These are phyloP conservation scores for Fusarium acutatum DNA, from an alignment of 2,329 filamentous ascomycete genomes.

Conservation along the genomic window DNA sequence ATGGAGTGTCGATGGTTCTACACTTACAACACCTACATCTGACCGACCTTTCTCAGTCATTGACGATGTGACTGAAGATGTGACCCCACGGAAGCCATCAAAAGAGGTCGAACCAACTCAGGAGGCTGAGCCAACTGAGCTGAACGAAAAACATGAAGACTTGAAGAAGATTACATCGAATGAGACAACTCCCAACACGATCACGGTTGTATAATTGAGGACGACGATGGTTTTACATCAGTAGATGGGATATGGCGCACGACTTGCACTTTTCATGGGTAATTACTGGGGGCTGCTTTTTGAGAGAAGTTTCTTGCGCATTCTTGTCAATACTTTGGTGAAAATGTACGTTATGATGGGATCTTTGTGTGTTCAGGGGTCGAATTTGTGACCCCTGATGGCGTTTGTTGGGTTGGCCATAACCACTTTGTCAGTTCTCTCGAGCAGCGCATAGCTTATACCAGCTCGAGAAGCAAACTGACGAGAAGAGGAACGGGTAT, in stretches of 20 bases:
- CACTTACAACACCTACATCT: slow-evolving; percentile 51
- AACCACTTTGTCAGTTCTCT: slow-evolving; percentile 29
- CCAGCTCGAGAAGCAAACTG: slow-evolving; percentile 24
- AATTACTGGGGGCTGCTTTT: slow-evolving; percentile 28
- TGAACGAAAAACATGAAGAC: slow-evolving; percentile 36
- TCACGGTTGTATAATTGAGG: slow-evolving; percentile 40
- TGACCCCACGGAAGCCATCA: slow-evolving; percentile 43
- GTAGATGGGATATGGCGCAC: slow-evolving; percentile 35
- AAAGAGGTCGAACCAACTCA: slow-evolving; percentile 36
- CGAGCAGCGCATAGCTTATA: slow-evolving; percentile 37
- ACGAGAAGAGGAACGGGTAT: slow-evolving; percentile 21
- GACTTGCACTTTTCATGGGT: slow-evolving; percentile 31
- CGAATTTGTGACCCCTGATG: slow-evolving; percentile 5
- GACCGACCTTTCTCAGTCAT: slow-evolving; percentile 47
- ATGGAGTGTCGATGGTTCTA: slow-evolving; percentile 50
- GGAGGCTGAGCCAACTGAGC: slow-evolving; percentile 33
- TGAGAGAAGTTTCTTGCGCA: slow-evolving; percentile 30
- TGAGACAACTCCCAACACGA: slow-evolving; percentile 37
- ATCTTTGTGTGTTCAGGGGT: slow-evolving; percentile 22
- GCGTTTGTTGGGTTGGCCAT: slow-evolving; percentile 38
- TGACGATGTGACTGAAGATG: slow-evolving; percentile 44
- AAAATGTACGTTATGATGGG: slow-evolving; percentile 38
- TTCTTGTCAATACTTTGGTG: slow-evolving; percentile 43
- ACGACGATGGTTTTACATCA: slow-evolving; percentile 34
- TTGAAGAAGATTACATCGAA: slow-evolving; percentile 36